These are phyloP conservation scores for Naganishia friedmannii DNA, from an alignment of 768 basidiomycete genomes.

Conservation along the genomic window DNA sequence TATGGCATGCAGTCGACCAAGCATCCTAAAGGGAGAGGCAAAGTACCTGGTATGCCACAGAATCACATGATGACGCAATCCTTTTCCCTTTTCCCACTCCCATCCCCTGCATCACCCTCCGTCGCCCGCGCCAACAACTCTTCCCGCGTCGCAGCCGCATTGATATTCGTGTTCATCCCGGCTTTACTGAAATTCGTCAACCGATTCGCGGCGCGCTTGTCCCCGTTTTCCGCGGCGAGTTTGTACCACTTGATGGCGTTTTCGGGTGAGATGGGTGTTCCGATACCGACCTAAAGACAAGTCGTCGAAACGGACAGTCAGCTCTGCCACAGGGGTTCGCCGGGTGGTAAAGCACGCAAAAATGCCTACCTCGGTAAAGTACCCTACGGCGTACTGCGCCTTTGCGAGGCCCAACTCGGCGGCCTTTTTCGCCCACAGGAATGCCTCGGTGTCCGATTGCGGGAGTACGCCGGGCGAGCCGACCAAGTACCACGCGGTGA, in stretches of 20 bases:
- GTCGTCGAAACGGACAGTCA: too few species aligned
- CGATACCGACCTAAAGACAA: constrained; percentile 72
- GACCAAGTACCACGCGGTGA: constrained; percentile 98
- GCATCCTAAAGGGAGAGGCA: too few species aligned
- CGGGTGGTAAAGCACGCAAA: too few species aligned
- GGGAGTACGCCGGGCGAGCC: constrained; percentile 96
- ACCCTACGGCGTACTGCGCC: constrained; percentile 96
- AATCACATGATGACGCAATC: constrained; percentile 80
- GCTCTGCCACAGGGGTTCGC: too few species aligned
- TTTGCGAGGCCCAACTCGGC: constrained; percentile 88
- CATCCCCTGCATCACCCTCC: constrained; percentile 53
- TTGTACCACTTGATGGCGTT: constrained; percentile 75
- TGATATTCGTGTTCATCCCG: constrained; percentile 13
- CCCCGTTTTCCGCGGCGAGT: constrained; percentile 83
- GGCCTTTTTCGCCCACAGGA: constrained; percentile 92
- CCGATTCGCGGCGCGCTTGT: constrained; percentile 86
- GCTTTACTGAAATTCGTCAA: constrained; percentile 53
- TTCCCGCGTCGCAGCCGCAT: constrained; percentile 15
- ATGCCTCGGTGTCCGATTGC: constrained; percentile 97
- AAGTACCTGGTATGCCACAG: not conserved
- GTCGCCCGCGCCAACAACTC: constrained; percentile 30
- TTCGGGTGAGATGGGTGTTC: constrained; percentile 46
- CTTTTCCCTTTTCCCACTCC: constrained; percentile 62
- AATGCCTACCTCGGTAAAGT: constrained; percentile 81
- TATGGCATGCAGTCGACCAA: too few species aligned